Conservation (phyloP, 345 rosid species). For the Pseudoturritis turrita region DNA sequence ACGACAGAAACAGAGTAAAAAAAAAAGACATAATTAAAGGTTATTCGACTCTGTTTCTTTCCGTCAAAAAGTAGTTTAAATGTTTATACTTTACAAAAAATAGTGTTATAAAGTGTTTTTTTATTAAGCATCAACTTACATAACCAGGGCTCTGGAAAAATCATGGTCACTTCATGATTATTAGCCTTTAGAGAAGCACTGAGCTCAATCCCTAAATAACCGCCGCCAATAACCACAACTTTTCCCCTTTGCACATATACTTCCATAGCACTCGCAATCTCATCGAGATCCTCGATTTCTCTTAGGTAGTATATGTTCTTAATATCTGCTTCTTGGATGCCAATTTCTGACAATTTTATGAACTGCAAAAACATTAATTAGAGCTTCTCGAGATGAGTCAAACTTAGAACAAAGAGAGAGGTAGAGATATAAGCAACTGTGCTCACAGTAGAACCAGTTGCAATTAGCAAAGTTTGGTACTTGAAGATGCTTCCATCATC, state of each 20-base stretch:
- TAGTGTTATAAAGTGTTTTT: no score
- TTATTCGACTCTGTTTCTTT: no score
- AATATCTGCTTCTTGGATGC: not conserved
- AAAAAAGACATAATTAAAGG: no score
- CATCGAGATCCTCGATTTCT: constrained; percentile 17
- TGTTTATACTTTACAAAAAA: no score
- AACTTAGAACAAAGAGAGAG: not conserved
- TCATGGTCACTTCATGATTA: constrained; percentile 64
- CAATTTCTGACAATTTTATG: constrained; percentile 13
- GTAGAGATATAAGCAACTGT: not conserved
- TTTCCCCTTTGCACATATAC: constrained; percentile 42
- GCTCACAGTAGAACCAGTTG: constrained; percentile 65
- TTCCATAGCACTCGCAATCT: not conserved
- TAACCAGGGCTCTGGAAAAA: constrained; percentile 33
- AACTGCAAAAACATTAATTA: not conserved
- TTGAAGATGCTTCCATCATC: constrained; percentile 52
- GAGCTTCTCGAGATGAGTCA: not conserved
- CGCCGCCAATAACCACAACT: constrained; percentile 82
- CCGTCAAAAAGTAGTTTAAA: no score
- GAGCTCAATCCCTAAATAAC: constrained; percentile 72
- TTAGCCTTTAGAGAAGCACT: constrained; percentile 62
- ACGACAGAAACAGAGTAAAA: not conserved
- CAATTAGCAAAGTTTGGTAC: constrained; percentile 58
- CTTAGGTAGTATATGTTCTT: constrained; percentile 22
- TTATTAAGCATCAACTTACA: constrained; percentile 25